A percentile compares a stretch with the other conserved stretches of the same genome.
These are phyloP conservation scores for Tylopilus sp. DNA, from an alignment of 1,284 basidiomycete genomes.

Conservation along the genomic window DNA sequence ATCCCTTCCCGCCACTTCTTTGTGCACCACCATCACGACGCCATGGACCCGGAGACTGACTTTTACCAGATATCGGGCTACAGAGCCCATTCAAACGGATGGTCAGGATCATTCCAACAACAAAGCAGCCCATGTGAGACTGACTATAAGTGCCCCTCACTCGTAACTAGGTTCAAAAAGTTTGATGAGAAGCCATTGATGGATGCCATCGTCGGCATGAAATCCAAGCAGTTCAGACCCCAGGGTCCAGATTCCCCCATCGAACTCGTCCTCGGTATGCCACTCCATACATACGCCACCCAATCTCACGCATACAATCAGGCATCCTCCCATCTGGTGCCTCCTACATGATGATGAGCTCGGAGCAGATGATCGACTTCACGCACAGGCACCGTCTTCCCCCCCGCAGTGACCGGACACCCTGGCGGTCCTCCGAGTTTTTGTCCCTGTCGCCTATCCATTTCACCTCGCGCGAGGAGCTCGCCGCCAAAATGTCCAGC, in stretches of 20 bases:
- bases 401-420: conserved; percentile 3
- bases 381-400: conserved; percentile 28
- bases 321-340: conserved; percentile 44
- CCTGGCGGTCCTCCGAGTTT: conserved; percentile 37
- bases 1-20: neutral
- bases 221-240: conserved; percentile 30
- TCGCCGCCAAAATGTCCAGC: conserved; percentile 33
- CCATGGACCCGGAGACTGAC: conserved; percentile 25
- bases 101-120: conserved; percentile 21
- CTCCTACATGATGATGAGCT: conserved; percentile 41
- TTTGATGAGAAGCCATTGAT: conserved; percentile 39
- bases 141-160: neutral
- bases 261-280: conserved; percentile 42
- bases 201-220: conserved; percentile 14
- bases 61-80: conserved; percentile 43
- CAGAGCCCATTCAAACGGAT: conserved; percentile 43
- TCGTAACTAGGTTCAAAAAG: conserved; percentile 38
- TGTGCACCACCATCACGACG: neutral
- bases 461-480: conserved; percentile 27
- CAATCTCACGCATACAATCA: conserved; percentile 13
- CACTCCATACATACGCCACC: neutral
- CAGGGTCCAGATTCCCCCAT: conserved; percentile 36
- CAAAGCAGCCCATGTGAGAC: neutral
- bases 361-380: conserved; percentile 40
- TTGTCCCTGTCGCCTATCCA: conserved; percentile 42